Conservation (phyloP, 1,139 yeast genomes). For the Yamadazyma siamensis region DNA sequence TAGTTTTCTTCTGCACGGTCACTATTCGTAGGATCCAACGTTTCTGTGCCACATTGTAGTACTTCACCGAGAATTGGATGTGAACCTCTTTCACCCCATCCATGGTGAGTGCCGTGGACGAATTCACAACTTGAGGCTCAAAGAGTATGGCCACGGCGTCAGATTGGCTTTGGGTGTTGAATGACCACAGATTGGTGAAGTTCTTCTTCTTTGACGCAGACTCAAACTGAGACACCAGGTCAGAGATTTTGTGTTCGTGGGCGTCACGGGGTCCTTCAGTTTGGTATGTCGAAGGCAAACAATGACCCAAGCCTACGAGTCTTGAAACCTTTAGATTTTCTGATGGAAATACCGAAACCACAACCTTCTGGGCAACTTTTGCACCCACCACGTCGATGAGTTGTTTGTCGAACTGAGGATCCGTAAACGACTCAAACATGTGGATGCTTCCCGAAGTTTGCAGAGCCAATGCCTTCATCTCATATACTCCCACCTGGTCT, state of each 20-base stretch:
- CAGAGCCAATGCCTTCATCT: constrained; percentile 30
- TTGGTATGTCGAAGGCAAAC: constrained; percentile 33
- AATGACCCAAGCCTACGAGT: constrained; percentile 27
- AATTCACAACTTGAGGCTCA: constrained; percentile 28
- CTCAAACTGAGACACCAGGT: constrained; percentile 30
- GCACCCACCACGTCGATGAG: constrained; percentile 1
- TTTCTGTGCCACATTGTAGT: constrained; percentile 19
- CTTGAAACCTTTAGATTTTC: constrained; percentile 26
- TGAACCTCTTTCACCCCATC: constrained; percentile 21
- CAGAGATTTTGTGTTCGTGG: constrained; percentile 33
- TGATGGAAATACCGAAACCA: constrained; percentile 32
- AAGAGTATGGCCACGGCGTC: constrained; percentile 31
- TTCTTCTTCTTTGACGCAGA: constrained; percentile 25
- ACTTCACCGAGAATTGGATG: constrained; percentile 31
- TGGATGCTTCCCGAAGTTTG: constrained; percentile 29
- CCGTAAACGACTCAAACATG: constrained; percentile 24
- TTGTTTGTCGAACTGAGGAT: constrained; percentile 17
- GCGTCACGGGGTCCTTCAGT: constrained; percentile 19
- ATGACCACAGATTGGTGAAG: constrained; percentile 37
- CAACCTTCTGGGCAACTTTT: constrained; percentile 9
- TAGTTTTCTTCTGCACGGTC: constrained; percentile 30
- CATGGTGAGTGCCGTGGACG: constrained; percentile 17
- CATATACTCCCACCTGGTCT: constrained; percentile 42
- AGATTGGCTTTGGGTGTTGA: constrained; percentile 18
- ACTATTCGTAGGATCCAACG: constrained; percentile 27